These are phyloP conservation scores for Candida arabinofermentans DNA, from an alignment of 805 yeast genomes.

Conservation along the genomic window DNA sequence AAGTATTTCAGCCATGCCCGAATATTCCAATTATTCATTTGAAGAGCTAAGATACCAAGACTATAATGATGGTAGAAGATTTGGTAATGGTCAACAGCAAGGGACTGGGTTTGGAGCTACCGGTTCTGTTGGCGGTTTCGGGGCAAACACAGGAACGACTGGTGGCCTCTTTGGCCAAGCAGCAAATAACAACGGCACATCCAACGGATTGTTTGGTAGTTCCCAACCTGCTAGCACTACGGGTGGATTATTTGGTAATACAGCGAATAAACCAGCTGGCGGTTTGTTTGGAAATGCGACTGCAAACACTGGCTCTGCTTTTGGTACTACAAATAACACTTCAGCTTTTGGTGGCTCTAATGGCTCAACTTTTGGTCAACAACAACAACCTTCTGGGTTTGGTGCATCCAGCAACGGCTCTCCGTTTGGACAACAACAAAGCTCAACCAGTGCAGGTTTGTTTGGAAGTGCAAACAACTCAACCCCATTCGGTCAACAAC, in stretches of 20 bases:
- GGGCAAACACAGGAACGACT: conserved; percentile 25
- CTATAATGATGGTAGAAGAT: conserved; percentile 68
- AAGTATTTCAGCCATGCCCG: conserved; percentile 85
- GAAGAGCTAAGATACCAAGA: conserved; percentile 91
- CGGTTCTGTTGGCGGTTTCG: conserved; percentile 26
- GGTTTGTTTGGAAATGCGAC: conserved; percentile 15
- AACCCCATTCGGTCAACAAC: conserved; percentile 17
- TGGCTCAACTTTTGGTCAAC: conserved; percentile 13
- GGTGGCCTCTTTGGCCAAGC: conserved; percentile 43
- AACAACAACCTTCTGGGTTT: conserved; percentile 7
- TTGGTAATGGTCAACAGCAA: conserved; percentile 39
- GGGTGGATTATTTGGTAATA: conserved; percentile 20
- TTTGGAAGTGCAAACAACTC: conserved; percentile 22
- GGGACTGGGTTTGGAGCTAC: conserved; percentile 23
- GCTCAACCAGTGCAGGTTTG: conserved; percentile 22
- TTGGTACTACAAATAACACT: conserved; percentile 29
- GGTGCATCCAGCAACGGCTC: conserved; percentile 9
- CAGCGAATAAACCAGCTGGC: conserved; percentile 11
- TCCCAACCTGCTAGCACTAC: conserved; percentile 23
- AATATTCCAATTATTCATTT: conserved; percentile 72
- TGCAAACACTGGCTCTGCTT: conserved; percentile 25
- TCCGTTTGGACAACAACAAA: conserved; percentile 17
- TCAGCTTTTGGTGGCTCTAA: conserved; percentile 26
- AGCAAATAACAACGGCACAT: conserved; percentile 21
- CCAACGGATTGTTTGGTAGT: conserved; percentile 20